Evolutionary conservation across 306 rosid species (phyloP).

Genomic region (Hippophae rhamnoides): DNA sequence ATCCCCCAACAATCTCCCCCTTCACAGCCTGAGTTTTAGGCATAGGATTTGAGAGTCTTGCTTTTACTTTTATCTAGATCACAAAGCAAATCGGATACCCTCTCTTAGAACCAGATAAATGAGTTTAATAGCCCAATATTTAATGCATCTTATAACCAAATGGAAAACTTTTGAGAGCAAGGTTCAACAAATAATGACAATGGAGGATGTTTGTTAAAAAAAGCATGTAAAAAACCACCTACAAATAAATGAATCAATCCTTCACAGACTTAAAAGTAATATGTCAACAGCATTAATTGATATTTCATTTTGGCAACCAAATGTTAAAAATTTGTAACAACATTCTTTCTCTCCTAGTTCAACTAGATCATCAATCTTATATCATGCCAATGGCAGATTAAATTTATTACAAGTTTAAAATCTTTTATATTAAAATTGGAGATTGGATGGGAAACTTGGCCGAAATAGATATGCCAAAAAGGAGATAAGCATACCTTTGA

Average conservation of each 20-base stretch:
- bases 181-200: background rate
- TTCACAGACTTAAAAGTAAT: background rate
- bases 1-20: conserved; percentile 80
- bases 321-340: too few species aligned
- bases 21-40: conserved; percentile 80
- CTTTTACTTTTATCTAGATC: conserved; percentile 56
- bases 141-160: background rate
- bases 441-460: background rate
- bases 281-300: too few species aligned
- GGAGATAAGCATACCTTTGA: conserved; percentile 41
- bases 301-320: too few species aligned
- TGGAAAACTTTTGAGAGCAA: background rate
- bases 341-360: too few species aligned
- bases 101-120: conserved; percentile 6
- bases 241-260: background rate
- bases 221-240: background rate
- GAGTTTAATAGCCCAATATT: background rate
- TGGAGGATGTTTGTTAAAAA: background rate
- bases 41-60: conserved; percentile 84
- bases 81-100: conserved; percentile 11
- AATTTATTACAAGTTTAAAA: too few species aligned
- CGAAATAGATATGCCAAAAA: conserved; percentile 2
- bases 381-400: too few species aligned
- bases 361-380: too few species aligned
- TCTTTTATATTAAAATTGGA: too few species aligned